Conservation (phyloP, 2,329 filamentous ascomycete genomes). For the Pseudogymnoascus sp. region DNA sequence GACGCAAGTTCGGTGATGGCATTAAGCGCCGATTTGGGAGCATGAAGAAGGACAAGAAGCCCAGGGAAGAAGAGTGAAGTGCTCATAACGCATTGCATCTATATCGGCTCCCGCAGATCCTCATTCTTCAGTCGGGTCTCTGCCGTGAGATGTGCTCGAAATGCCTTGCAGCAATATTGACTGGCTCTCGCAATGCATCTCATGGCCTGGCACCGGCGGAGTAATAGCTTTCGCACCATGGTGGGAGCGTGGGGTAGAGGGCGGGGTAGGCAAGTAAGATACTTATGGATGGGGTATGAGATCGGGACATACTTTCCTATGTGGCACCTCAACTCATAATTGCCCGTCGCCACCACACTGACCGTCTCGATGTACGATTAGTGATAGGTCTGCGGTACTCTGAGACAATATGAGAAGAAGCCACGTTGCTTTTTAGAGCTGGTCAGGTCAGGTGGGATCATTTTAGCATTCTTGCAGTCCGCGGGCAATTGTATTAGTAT, state of each 20-base stretch:
- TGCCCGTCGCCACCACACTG: neutral
- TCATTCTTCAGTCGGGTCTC: neutral
- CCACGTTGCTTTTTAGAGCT: constrained; percentile 5
- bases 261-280: neutral
- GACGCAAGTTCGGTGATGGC: constrained; percentile 38
- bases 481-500: constrained; percentile 4
- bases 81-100: neutral
- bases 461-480: neutral
- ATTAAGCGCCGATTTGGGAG: constrained; percentile 47
- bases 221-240: neutral
- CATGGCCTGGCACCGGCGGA: neutral
- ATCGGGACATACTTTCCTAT: neutral
- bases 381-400: neutral
- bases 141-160: neutral
- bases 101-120: neutral
- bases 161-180: neutral
- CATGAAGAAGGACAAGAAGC: constrained; percentile 38
- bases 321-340: neutral
- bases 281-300: neutral
- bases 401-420: constrained; percentile 5
- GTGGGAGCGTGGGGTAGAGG: neutral
- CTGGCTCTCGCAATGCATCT: neutral
- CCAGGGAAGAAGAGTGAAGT: constrained; percentile 11
- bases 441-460: neutral
- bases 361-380: neutral